Base-by-base conservation (phyloP, 2,329 filamentous ascomycete species). In the Talaromyces amestolkiae region DNA sequence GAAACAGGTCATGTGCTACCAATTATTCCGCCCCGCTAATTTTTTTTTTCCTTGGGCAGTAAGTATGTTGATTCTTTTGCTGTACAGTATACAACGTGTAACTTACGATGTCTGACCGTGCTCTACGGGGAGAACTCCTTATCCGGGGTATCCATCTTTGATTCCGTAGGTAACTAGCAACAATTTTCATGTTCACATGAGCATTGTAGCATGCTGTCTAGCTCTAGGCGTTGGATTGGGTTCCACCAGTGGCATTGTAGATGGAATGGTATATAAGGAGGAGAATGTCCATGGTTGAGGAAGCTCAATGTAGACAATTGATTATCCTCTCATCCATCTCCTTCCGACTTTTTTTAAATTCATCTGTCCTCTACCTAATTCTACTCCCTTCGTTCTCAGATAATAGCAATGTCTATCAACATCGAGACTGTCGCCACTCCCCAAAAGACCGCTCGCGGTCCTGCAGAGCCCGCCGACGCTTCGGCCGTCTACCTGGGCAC, bases 401-500 rank as follows among this genome's bases (percentile, higher is more conserved):
- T 45, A 45, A 22, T 54, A 54, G 19, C 39, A 27, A 65, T 65
- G 63, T 65, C 63, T 61, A 49, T 65, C 63, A 61, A 65, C 58
- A 65, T 65, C 63, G 63, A 65, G 58, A 65, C 63, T 35, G 27
- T 65, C 58, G 39, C 58, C 31, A 61, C 63, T 8, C 47, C 58
- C 6, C 63, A 65, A 49, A 65, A 56, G 63, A 54, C 22, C 58
- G 63, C 37, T 31, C 63, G 63, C 22, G 63, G 58, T 6, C 63
- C 58, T 39, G 64, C 60, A n/a, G 64, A 66, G 60, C 71, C 70
- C 37, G 43, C 70, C 35, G 65, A 72, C 37, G 71, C 75, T 66
- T 72, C 72, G 39, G 69, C 73, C 33, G 65, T 73, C 17, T 70
- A 64, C 64, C 63, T 78, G 65, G 77, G 77, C 59, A 74, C 72